Percentiles rank a stretch among this genome's conserved stretches.
Evolutionary conservation across 768 basidiomycete genomes (phyloP).

Genomic region (Mycena pura): DNA sequence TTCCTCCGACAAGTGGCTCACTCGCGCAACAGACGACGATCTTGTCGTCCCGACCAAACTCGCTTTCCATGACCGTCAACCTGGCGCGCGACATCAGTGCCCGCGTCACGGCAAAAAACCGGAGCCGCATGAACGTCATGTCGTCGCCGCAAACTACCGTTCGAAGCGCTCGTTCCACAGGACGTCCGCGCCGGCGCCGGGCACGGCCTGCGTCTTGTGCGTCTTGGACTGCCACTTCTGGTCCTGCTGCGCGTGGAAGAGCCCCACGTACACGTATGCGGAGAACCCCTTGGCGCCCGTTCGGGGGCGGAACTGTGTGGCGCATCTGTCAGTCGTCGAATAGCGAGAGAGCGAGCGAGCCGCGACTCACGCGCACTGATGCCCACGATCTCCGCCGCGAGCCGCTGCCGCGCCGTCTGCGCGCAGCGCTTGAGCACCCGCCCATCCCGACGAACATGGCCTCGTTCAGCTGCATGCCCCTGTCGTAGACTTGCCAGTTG

Average conservation of each 20-base stretch:
- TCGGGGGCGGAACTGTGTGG: conserved; percentile 54
- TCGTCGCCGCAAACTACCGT: conserved; percentile 57
- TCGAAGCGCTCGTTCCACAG: conserved; percentile 52
- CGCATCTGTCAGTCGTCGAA: neutral
- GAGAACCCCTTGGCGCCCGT: conserved; percentile 47
- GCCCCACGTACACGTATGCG: conserved; percentile 52
- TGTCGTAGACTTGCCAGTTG: conserved; percentile 70
- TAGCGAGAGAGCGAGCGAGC: neutral
- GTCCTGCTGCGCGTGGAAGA: conserved; percentile 48
- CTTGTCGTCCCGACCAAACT: conserved; percentile 50
- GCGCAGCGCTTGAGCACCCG: conserved; percentile 55
- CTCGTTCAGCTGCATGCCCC: conserved; percentile 66
- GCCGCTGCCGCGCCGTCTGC: conserved; percentile 26
- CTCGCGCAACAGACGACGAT: conserved; percentile 60
- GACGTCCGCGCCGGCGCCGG: conserved; percentile 44
- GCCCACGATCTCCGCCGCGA: conserved; percentile 48
- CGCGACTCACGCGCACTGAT: conserved; percentile 54
- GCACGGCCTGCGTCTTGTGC: conserved; percentile 42
- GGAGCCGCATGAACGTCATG: conserved; percentile 58
- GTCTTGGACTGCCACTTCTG: conserved; percentile 52
- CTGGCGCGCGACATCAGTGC: conserved; percentile 30
- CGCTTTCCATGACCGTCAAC: conserved; percentile 46
- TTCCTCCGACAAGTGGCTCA: conserved; percentile 51
- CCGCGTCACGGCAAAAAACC: neutral
- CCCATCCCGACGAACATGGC: conserved; percentile 66